Evolutionary conservation across 1,139 yeast species (phyloP), one percentile per base, ranked within the genome.

Genomic region (Hansenula lynferdii): DNA sequence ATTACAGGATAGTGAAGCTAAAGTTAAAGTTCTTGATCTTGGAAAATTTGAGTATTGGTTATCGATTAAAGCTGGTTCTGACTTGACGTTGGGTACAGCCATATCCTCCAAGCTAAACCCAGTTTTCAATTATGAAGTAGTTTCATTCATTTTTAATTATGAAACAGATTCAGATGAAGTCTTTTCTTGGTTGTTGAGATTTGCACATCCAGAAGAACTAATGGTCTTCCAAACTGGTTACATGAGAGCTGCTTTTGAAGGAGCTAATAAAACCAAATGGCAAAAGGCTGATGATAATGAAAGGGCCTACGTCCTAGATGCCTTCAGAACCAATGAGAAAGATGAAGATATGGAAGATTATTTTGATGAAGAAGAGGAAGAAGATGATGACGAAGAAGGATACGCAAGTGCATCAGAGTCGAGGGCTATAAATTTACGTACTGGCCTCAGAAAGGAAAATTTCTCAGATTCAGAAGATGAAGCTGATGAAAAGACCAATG

Each of bases 141-240:
- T 60, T 10, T 70, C 85, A 0, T 84, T 87, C 50, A 72, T 82
- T 25, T 87, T 86, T 70, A 84, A 84, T 53, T 70, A 75, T 46
- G 37, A 42, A 31, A 36, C 64, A 24, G 53, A 64, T 3, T 60
- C 53, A 6, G 64, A 56, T 12, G 61, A 65, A 3, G 51, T 76
- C 0, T 67, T 69, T 35, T 81, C 96, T 0, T 85, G 85, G 74
- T 65, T 84, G 43, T 48, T 85, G 28, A 75, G 70, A 50, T 85
- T 87, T 52, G 49, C 49, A 0, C 54, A 60, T 30, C 57, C 61
- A 16, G 65, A 64, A 2, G 58, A 58, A 0, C 66, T 81, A 42
- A 63, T 65, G 22, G 49, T 53, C 16, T 84, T 85, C 54, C 86
- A 83, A 55, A 56, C 56, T 4, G 57, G 54, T 3, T 72, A 80